phyloP scores from a whole-genome alignment of 2,329 filamentous ascomycete species.

The Calonectria pseudoturangicola region DNA sequence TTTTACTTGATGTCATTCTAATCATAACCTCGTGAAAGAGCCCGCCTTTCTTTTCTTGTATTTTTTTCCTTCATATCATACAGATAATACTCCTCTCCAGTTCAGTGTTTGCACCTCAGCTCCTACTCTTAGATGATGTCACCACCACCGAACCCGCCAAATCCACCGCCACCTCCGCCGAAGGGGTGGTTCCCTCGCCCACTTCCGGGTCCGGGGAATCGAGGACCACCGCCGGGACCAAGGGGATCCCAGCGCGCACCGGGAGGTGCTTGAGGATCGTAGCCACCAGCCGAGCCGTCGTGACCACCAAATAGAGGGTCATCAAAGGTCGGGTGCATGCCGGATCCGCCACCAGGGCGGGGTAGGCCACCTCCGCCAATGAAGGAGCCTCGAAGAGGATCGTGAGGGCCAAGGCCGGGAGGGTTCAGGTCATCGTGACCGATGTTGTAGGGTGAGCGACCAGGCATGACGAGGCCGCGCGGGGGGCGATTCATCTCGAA shows the following conservation, averaged over 20 bases:
- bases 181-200: conserved; percentile 62
- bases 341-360: conserved; percentile 78
- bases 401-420: conserved; percentile 87
- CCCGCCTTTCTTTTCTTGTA: conserved; percentile 21
- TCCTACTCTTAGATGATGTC: conserved; percentile 55
- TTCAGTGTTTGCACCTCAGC: neutral
- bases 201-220: conserved; percentile 67
- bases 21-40: conserved; percentile 35
- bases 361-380: conserved; percentile 77
- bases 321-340: conserved; percentile 98
- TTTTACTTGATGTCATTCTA: conserved; percentile 39
- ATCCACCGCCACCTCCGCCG: conserved; percentile 60
- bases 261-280: conserved; percentile 84
- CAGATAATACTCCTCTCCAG: conserved; percentile 4
- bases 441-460: conserved; percentile 78
- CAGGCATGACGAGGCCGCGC: conserved; percentile 60
- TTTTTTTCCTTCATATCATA: conserved; percentile 28
- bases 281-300: conserved; percentile 58
- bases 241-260: conserved; percentile 95
- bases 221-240: conserved; percentile 77
- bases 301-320: conserved; percentile 84
- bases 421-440: conserved; percentile 93
- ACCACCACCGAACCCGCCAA: conserved; percentile 60
- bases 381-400: conserved; percentile 83
- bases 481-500: conserved; percentile 84